Percentiles rank a stretch among this genome's conserved stretches.
These are phyloP conservation scores for Colletotrichum ledebouriae DNA, from an alignment of 2,329 filamentous ascomycete genomes.

Conservation along the genomic window DNA sequence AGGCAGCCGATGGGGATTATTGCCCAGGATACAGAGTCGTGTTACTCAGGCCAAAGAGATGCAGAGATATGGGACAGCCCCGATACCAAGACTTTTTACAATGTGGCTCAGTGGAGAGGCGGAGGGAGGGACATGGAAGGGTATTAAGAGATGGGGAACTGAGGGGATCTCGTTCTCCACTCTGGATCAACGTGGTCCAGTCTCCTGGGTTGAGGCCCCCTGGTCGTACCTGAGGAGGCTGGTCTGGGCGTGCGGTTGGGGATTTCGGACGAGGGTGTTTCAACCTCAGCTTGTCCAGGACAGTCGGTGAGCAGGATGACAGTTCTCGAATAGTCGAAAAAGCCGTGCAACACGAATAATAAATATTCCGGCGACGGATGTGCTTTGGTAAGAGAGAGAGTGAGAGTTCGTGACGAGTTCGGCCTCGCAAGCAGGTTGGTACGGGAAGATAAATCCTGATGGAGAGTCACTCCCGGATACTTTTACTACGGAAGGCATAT, in stretches of 20 bases:
- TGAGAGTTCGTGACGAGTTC: conserved; percentile 13
- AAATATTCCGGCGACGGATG: no score
- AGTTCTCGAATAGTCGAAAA: neutral
- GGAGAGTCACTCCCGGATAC: neutral
- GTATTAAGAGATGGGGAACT: conserved; percentile 21
- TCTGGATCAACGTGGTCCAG: conserved; percentile 24
- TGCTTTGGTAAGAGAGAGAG: neutral
- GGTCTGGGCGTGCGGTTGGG: conserved; percentile 22
- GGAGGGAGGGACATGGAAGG: conserved; percentile 1
- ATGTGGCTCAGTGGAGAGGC: neutral
- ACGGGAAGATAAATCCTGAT: neutral
- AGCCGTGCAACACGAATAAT: no score
- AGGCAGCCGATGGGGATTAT: neutral
- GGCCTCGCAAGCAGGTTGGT: conserved; percentile 9
- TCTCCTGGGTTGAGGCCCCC: conserved; percentile 8
- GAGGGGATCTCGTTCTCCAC: conserved; percentile 24
- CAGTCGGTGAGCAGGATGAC: neutral
- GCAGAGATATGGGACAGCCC: conserved; percentile 25
- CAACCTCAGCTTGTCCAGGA: conserved; percentile 31
- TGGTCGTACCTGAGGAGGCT: conserved; percentile 11
- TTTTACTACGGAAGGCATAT: neutral
- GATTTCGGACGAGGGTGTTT: conserved; percentile 36
- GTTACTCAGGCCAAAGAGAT: conserved; percentile 13
- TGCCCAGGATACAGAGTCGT: conserved; percentile 13
- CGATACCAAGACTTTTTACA: conserved; percentile 17